Percentiles rank a stretch among this genome's conserved stretches.
Conservation (phyloP, 495 filamentous ascomycete genomes). For the Neurospora terricola region DNA sequence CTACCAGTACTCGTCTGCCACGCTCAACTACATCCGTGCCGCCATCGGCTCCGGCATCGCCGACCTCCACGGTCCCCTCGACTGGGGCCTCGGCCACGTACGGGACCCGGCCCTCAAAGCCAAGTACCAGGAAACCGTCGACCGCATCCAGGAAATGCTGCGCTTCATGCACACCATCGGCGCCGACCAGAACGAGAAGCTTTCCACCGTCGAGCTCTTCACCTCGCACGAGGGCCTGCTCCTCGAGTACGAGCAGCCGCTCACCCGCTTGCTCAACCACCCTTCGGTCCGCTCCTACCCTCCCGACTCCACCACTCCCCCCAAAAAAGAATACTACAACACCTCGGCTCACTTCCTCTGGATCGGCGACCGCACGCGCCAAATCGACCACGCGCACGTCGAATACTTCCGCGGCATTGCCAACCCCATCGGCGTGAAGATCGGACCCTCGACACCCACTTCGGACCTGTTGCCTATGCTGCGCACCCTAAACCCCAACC, state of each 20-base stretch:
- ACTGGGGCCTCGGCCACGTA: conserved; percentile 95
- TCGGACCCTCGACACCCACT: conserved; percentile 71
- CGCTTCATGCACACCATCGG: conserved; percentile 94
- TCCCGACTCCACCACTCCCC: conserved; percentile 9
- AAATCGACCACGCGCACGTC: conserved; percentile 84
- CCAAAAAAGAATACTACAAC: conserved; percentile 56
- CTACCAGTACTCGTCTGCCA: conserved; percentile 91
- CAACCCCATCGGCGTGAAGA: conserved; percentile 93
- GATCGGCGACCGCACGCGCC: conserved; percentile 94
- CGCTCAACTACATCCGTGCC: conserved; percentile 82
- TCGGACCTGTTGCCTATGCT: conserved; percentile 67
- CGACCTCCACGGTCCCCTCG: conserved; percentile 83
- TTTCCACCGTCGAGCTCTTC: conserved; percentile 91
- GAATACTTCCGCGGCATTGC: conserved; percentile 95
- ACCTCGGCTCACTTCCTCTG: conserved; percentile 97
- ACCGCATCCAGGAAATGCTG: conserved; percentile 78
- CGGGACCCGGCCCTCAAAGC: conserved; percentile 69
- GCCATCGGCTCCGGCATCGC: conserved; percentile 81
- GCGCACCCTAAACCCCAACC: conserved; percentile 70
- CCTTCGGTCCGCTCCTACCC: conserved; percentile 28
- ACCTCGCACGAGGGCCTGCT: conserved; percentile 93
- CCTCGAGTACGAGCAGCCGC: conserved; percentile 83
- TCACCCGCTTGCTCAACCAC: conserved; percentile 66
- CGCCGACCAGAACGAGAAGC: conserved; percentile 71
- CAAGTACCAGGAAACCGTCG: conserved; percentile 74